Percentiles rank a stretch among this genome's conserved stretches.
Conservation (phyloP, 371 early-diverging fungal genomes). For the Actinomortierella wolfii region DNA sequence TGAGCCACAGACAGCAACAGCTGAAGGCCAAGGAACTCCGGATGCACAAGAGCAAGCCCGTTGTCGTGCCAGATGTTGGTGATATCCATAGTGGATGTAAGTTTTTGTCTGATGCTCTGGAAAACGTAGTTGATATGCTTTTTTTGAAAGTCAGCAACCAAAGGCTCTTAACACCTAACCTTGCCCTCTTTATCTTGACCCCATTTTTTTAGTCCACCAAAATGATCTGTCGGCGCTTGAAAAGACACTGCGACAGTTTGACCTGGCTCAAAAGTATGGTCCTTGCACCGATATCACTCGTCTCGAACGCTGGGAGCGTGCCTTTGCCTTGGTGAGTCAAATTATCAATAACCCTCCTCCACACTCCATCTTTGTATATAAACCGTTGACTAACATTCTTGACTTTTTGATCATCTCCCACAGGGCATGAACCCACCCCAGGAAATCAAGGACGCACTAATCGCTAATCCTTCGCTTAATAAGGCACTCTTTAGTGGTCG, state of each 20-base stretch:
- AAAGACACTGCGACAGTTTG: constrained; percentile 51
- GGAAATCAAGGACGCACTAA: constrained; percentile 37
- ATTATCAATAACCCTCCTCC: background rate
- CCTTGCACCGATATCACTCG: constrained; percentile 53
- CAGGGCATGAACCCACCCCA: constrained; percentile 49
- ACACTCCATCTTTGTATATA: constrained; percentile 5
- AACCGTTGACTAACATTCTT: constrained; percentile 5
- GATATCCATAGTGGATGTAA: constrained; percentile 40
- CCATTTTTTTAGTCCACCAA: constrained; percentile 44
- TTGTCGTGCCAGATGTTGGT: constrained; percentile 23
- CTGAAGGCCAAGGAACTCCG: background rate
- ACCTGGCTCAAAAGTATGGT: constrained; percentile 49
- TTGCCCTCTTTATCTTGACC: background rate
- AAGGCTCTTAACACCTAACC: background rate
- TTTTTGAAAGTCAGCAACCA: background rate
- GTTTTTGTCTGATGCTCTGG: background rate
- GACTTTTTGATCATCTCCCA: background rate
- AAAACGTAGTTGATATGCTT: background rate
- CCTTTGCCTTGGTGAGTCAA: constrained; percentile 32
- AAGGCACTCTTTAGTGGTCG: constrained; percentile 36
- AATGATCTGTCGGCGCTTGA: constrained; percentile 43
- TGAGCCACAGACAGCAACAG: constrained; percentile 1
- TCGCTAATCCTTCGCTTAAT: constrained; percentile 11
- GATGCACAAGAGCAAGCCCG: background rate
- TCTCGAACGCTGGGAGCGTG: constrained; percentile 52